phyloP scores from a whole-genome alignment of 768 basidiomycete species.

The Fomitopsis pulvina region DNA sequence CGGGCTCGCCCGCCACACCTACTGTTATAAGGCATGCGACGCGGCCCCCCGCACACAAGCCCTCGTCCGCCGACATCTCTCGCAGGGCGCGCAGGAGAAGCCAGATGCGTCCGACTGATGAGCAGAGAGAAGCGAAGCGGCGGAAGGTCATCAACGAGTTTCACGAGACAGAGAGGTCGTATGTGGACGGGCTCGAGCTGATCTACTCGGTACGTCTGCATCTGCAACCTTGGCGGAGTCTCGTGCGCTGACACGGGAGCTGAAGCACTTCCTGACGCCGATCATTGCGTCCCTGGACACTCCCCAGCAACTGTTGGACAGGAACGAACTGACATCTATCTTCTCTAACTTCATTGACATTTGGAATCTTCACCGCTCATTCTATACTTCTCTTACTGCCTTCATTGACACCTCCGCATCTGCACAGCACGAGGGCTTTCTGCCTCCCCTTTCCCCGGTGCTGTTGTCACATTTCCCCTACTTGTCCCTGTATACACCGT shows the following conservation, averaged over 20 bases:
- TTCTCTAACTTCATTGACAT: constrained; percentile 91
- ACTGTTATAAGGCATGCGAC: constrained; percentile 26
- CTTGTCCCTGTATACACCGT: constrained; percentile 80
- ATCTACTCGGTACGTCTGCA: constrained; percentile 61
- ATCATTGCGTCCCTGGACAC: constrained; percentile 72
- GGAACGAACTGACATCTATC: constrained; percentile 60
- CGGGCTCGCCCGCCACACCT: constrained; percentile 21
- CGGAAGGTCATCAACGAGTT: constrained; percentile 74
- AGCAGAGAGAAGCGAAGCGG: constrained; percentile 48
- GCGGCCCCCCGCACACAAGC: constrained; percentile 23
- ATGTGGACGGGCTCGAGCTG: constrained; percentile 76
- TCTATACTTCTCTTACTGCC: constrained; percentile 53
- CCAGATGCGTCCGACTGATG: constrained; percentile 34
- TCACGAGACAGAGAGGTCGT: constrained; percentile 73
- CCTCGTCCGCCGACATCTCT: constrained; percentile 34
- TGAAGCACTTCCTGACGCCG: constrained; percentile 75
- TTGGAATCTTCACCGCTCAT: constrained; percentile 80
- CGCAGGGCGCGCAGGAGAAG: constrained; percentile 32
- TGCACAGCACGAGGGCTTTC: constrained; percentile 18
- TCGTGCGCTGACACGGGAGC: constrained; percentile 5
- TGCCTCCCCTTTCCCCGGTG: constrained; percentile 46
- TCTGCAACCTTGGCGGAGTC: not conserved
- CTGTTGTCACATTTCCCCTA: constrained; percentile 84
- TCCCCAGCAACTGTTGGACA: constrained; percentile 58
- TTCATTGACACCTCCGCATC: constrained; percentile 29